Evolutionary conservation across 192 early-diverging fungal species (phyloP).

Genomic region (Spinellus fusiger): DNA sequence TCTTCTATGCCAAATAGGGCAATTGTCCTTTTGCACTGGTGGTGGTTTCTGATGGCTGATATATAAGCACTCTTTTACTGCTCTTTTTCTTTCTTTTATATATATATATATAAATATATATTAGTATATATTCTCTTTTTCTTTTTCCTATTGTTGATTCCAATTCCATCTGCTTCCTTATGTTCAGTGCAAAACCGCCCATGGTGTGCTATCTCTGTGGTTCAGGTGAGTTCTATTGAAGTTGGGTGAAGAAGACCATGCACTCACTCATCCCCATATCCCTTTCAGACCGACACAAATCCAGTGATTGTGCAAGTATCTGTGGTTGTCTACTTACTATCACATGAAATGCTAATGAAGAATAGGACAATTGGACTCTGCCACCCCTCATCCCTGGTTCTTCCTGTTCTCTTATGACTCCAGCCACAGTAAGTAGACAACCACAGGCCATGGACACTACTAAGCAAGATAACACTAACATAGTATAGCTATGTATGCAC

Average conservation of each 20-base stretch:
- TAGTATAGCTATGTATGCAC: too few relatives aligned
- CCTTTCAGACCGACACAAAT: not conserved
- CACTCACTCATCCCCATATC: not conserved
- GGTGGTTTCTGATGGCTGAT: not conserved
- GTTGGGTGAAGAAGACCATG: not conserved
- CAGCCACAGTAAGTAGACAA: constrained; percentile 8
- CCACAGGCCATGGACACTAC: too few relatives aligned
- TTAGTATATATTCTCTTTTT: not conserved
- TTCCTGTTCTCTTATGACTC: not conserved
- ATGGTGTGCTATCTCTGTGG: constrained; percentile 6
- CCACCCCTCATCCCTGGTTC: too few relatives aligned
- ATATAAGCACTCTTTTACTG: not conserved
- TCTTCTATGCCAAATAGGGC: not conserved
- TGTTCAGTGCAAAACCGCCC: not conserved
- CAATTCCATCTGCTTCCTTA: not conserved
- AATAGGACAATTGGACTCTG: not conserved
- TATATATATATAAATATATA: not conserved
- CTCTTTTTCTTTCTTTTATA: too few relatives aligned
- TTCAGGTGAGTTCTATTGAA: not conserved
- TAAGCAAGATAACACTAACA: too few relatives aligned
- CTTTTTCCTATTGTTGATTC: not conserved
- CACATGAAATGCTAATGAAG: too few relatives aligned
- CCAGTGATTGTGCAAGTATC: constrained; percentile 8
- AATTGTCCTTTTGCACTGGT: not conserved
- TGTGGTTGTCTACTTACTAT: not conserved